Conservation (phyloP, 495 filamentous ascomycete species). For the Stereocaulon alpinum region DNA sequence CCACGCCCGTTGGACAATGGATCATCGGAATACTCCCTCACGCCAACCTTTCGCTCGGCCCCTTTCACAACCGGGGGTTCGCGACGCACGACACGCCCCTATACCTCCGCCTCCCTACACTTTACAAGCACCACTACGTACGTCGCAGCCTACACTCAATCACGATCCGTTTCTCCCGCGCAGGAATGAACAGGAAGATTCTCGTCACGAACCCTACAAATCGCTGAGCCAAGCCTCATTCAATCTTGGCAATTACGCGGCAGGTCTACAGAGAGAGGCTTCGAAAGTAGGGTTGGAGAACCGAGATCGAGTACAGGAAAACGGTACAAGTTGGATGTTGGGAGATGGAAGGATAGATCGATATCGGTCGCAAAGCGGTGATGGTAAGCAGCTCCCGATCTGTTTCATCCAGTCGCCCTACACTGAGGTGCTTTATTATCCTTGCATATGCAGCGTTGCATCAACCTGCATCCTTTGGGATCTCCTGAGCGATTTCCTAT, state of each 20-base stretch:
- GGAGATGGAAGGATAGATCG: conserved; percentile 9
- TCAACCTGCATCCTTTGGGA: neutral
- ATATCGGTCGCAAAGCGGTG: conserved; percentile 4
- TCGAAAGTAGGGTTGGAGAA: neutral
- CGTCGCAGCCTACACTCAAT: neutral
- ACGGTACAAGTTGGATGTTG: conserved; percentile 2
- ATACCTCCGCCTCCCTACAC: conserved; percentile 19
- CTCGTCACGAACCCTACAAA: conserved; percentile 4
- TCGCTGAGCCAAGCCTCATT: neutral
- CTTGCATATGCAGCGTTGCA: neutral
- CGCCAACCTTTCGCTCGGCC: conserved; percentile 14
- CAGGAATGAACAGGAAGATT: conserved; percentile 8
- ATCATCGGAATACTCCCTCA: conserved; percentile 10
- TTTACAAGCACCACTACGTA: conserved; percentile 8
- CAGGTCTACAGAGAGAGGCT: neutral
- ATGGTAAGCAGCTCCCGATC: neutral
- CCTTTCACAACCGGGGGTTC: conserved; percentile 12
- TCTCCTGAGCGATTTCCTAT: too few relatives aligned
- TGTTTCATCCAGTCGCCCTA: neutral
- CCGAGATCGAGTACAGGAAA: conserved; percentile 4
- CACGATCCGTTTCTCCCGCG: conserved; percentile 14
- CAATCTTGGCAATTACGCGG: neutral
- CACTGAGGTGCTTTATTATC: neutral
- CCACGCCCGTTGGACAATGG: conserved; percentile 7
- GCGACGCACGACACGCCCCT: conserved; percentile 17